phyloP scores from a whole-genome alignment of 2,329 filamentous ascomycete species.

The Parastagonospora avenae region DNA sequence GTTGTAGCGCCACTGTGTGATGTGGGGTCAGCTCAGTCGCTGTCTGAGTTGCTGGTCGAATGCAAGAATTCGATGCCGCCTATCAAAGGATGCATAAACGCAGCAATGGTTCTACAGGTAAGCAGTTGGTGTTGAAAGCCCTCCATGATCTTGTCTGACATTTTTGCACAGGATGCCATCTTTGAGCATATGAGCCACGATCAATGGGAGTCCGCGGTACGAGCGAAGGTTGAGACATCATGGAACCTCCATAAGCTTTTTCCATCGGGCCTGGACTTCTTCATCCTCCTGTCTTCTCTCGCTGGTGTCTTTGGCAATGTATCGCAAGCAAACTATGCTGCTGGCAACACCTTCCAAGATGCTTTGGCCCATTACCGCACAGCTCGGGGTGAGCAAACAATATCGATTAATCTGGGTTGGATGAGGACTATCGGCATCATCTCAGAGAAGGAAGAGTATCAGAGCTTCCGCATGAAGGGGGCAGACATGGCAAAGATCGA shows the following conservation, averaged over 20 bases:
- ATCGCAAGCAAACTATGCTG: conserved; percentile 27
- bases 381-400: conserved; percentile 37
- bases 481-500: background rate
- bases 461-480: background rate
- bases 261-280: conserved; percentile 27
- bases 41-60: background rate
- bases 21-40: background rate
- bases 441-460: conserved; percentile 9
- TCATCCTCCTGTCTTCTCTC: conserved; percentile 27
- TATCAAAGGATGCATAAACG: conserved; percentile 32
- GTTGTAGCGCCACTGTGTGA: background rate
- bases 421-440: conserved; percentile 35
- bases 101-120: conserved; percentile 36
- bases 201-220: conserved; percentile 3
- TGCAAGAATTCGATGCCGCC: conserved; percentile 21
- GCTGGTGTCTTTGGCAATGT: conserved; percentile 22
- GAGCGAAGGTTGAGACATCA: conserved; percentile 41
- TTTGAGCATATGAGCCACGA: conserved; percentile 13
- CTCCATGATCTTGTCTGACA: too few species aligned
- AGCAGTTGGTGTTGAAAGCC: too few species aligned
- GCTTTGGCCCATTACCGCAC: conserved; percentile 20
- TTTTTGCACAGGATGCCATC: conserved; percentile 5
- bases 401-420: conserved; percentile 33
- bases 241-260: conserved; percentile 32
- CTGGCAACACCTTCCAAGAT: conserved; percentile 31